Evolutionary conservation across 805 yeast genomes (phyloP).

Genomic region (Lipomyces kockii): DNA sequence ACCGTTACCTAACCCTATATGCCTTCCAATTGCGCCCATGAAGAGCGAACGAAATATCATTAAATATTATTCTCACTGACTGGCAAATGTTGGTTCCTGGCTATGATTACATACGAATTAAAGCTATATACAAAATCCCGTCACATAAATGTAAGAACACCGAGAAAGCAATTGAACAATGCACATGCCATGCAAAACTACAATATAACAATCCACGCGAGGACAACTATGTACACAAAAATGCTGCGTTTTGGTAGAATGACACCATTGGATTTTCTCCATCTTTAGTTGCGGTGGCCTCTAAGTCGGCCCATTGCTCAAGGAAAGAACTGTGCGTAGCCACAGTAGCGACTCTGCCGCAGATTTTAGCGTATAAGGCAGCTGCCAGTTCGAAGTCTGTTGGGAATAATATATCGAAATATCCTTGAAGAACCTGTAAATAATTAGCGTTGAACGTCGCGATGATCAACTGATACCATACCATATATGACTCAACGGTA

Average conservation of each 20-base stretch:
- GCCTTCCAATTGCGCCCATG: not conserved
- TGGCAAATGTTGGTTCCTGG: not conserved
- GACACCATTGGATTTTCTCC: constrained; percentile 88
- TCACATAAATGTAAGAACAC: not conserved
- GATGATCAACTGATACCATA: constrained; percentile 33
- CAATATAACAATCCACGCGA: not conserved
- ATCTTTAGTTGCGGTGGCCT: constrained; percentile 66
- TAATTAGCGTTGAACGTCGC: not conserved
- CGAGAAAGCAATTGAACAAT: not conserved
- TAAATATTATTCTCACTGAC: not conserved
- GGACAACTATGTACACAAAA: constrained; percentile 34
- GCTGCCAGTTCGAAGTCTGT: constrained; percentile 70
- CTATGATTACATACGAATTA: not conserved
- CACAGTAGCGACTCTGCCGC: constrained; percentile 61
- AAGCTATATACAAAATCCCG: not conserved
- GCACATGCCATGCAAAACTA: not conserved
- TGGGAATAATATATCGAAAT: constrained; percentile 84
- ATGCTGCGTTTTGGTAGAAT: constrained; percentile 60
- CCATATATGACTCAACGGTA: constrained; percentile 74
- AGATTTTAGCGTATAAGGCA: constrained; percentile 64
- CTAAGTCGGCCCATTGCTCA: constrained; percentile 70
- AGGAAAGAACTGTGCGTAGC: constrained; percentile 68
- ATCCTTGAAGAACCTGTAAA: constrained; percentile 59
- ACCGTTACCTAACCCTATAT: not conserved
- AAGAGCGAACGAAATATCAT: no score